These are phyloP conservation scores for Claviceps digitariae DNA, from an alignment of 2,329 filamentous ascomycete species.

Conservation along the genomic window DNA sequence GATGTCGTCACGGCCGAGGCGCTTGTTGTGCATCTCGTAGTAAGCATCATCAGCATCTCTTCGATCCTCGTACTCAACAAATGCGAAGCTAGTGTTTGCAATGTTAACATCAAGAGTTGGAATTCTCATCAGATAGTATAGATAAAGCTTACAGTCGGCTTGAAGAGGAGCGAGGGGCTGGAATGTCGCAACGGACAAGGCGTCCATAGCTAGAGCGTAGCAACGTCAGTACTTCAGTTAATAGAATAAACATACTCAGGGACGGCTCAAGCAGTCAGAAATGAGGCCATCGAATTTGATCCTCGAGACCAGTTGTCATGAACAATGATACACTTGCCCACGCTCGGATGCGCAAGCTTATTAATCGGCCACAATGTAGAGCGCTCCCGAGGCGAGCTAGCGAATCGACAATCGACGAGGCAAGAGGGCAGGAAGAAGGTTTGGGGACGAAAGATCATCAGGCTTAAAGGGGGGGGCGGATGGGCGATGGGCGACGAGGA, in stretches of 20 bases:
- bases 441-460: constrained; percentile 4
- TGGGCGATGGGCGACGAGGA: constrained; percentile 6
- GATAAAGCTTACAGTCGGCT: constrained; percentile 73
- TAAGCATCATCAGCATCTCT: constrained; percentile 98
- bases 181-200: constrained; percentile 96
- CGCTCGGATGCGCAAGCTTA: constrained; percentile 10
- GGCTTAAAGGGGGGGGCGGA: neutral
- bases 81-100: constrained; percentile 57
- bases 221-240: constrained; percentile 17
- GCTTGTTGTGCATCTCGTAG: constrained; percentile 99
- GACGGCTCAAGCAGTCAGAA: neutral
- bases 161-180: constrained; percentile 81
- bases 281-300: neutral
- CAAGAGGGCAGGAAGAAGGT: constrained; percentile 9
- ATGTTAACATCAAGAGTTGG: constrained; percentile 2
- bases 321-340: constrained; percentile 8
- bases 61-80: constrained; percentile 97
- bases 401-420: constrained; percentile 14
- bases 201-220: constrained; percentile 66
- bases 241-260: constrained; percentile 3
- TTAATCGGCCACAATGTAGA: constrained; percentile 13
- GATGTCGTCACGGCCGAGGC: constrained; percentile 86
- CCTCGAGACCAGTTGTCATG: constrained; percentile 5
- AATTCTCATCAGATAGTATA: neutral
- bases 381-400: constrained; percentile 15